Base-by-base conservation (phyloP, 345 rosid species). In the Arabis alpina region DNA sequence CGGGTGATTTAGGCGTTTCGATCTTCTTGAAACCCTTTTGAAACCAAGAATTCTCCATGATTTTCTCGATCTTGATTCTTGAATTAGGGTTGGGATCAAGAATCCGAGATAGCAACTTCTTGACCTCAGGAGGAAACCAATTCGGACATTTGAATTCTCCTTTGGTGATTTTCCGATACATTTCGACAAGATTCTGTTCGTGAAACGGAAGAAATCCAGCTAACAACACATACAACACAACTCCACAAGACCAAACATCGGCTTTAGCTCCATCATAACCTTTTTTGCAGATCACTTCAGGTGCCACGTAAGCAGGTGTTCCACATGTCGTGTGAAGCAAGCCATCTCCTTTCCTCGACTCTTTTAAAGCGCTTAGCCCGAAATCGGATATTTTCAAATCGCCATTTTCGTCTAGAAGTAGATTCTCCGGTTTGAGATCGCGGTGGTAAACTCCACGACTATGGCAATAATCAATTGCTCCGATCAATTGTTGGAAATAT, bases 261-360 rank as follows among this genome's bases (percentile, higher is more conserved):
- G 94, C 86, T 75, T 85, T 89, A 36, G 84, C 83, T 11, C 96
- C 96, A 60, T 87, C 92, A 4, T 92, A 92, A 15, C 96, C 98
- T 75, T 78, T 87, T 79, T 85, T 84, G 81, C 71, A 77, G 8
- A 89, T 85, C 19, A 92, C 83, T 72, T 92, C 98, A 0, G 98
- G 96, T 0, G 98, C 92, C 27, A 92, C 98, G 37, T 92, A 89
- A 15, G 98, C 94, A 0, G 98, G 96, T 11, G 98, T 92, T 28
- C 98, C 94, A 43, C 98, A 87, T n/a, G 96, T 82, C 27, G 96
- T 92, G 71, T 92, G 96, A 14, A 92, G 89, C 40, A 92, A 83
- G 12, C 98, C 92, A 60, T 92, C 96, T 60, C 80, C 82, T 55
- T 80, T 80, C 54, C 54, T 80, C 0, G 94, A 82, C 13, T 88